Percentiles rank a stretch among this genome's conserved stretches.
Conservation (phyloP, 139 green algal species). For the Chlamydomonas sphaeroides region DNA sequence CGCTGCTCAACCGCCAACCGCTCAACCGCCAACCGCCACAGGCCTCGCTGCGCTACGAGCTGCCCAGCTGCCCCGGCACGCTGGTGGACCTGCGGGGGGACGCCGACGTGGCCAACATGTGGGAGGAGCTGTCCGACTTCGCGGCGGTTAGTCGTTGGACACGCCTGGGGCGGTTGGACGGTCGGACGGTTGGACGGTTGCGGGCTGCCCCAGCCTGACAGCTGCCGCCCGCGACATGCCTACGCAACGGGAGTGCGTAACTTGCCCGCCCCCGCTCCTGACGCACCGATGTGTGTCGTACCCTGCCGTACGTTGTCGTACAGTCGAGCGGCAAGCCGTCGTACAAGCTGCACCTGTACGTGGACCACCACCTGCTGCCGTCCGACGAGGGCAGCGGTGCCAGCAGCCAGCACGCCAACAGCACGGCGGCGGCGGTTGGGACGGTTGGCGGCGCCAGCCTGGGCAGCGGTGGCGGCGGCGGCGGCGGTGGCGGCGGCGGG, state of each 20-base stretch:
- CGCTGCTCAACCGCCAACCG: no score
- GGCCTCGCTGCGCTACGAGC: slow-evolving; percentile 65
- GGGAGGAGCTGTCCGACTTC: slow-evolving; percentile 42
- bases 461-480: not conserved
- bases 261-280: no score
- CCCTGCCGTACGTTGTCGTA: no score
- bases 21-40: no score
- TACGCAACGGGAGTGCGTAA: no score
- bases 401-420: not conserved
- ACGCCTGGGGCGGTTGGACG: no score
- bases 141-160: slow-evolving; percentile 10
- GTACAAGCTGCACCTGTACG: slow-evolving; percentile 57
- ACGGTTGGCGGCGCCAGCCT: not conserved
- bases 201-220: no score
- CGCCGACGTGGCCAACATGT: slow-evolving; percentile 70
- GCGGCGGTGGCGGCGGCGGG: not conserved
- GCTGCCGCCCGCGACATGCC: no score
- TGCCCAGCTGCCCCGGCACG: slow-evolving; percentile 56
- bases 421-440: not conserved
- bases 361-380: slow-evolving; percentile 33
- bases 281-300: no score
- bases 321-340: slow-evolving; percentile 33
- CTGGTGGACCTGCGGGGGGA: slow-evolving; percentile 65
- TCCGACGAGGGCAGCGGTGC: slow-evolving; percentile 32
- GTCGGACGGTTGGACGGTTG: no score